phyloP scores from a whole-genome alignment of 78 protist species.

The Cavenderia fasciculata region DNA sequence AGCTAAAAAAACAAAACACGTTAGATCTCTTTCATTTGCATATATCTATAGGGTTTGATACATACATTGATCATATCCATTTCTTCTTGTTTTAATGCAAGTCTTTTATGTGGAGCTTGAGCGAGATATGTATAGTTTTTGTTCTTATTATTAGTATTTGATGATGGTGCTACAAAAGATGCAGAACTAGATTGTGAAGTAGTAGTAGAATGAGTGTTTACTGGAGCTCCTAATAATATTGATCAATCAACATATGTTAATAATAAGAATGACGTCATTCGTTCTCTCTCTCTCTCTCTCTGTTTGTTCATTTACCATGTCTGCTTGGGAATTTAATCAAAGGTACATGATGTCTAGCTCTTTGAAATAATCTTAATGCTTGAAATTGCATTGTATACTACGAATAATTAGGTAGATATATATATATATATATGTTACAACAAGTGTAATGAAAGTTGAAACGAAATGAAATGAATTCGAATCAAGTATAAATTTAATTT shows the following conservation, averaged over 20 bases:
- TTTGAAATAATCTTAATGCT: slow-evolving; percentile 9
- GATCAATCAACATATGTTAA: not conserved
- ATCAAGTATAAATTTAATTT: too few relatives aligned
- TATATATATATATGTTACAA: too few relatives aligned
- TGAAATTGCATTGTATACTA: slow-evolving; percentile 14
- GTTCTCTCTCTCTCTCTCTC: not conserved
- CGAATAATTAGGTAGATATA: too few relatives aligned
- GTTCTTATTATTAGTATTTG: slow-evolving; percentile 22
- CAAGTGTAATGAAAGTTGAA: too few relatives aligned
- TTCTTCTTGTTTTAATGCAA: slow-evolving; percentile 24
- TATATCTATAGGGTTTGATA: not conserved
- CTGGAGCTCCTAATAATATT: not conserved
- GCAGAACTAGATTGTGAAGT: not conserved
- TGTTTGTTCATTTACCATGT: slow-evolving; percentile 10
- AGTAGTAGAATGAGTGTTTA: not conserved
- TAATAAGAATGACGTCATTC: not conserved
- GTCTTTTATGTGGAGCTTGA: slow-evolving; percentile 59
- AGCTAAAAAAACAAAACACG: not conserved
- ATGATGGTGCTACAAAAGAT: slow-evolving; percentile 6
- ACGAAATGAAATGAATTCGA: too few relatives aligned
- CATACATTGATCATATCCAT: slow-evolving; percentile 53
- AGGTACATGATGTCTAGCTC: slow-evolving; percentile 41
- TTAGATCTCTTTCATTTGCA: not conserved
- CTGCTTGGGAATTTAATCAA: slow-evolving; percentile 67
- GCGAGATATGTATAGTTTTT: slow-evolving; percentile 19